A percentile compares a stretch with the other conserved stretches of the same genome.
phyloP scores from a whole-genome alignment of 176 grass and related monocot species.

The Otatea glauca region DNA sequence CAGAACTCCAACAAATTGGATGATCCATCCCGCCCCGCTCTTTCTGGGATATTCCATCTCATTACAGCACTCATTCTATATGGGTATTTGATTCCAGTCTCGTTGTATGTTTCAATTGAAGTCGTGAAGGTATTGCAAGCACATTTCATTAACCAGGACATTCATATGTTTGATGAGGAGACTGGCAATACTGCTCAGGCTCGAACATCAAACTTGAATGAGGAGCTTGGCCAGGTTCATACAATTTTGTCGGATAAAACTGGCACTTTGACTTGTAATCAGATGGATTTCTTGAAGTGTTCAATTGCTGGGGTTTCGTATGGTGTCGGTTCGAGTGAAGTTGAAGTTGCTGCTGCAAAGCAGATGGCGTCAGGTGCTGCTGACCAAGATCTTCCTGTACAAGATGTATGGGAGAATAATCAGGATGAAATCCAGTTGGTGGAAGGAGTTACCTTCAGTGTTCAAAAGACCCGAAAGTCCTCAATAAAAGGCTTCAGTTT shows the following conservation, averaged over 20 bases:
- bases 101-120: conserved; percentile 95
- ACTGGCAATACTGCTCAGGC: conserved; percentile 83
- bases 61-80: conserved; percentile 98
- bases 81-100: conserved; percentile 97
- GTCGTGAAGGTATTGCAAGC: conserved; percentile 92
- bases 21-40: conserved; percentile 59
- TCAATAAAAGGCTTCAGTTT: conserved; percentile 92
- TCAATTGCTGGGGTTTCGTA: conserved; percentile 89
- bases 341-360: conserved; percentile 88
- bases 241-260: conserved; percentile 95
- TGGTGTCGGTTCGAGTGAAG: conserved; percentile 86
- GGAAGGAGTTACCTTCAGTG: conserved; percentile 50
- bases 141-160: conserved; percentile 90
- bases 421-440: conserved; percentile 70
- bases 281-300: conserved; percentile 99
- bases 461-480: conserved; percentile 61
- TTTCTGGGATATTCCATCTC: conserved; percentile 96
- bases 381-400: conserved; percentile 49
- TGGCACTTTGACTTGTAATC: conserved; percentile 95
- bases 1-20: conserved; percentile 59
- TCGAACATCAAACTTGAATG: conserved; percentile 94
- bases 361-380: conserved; percentile 67
- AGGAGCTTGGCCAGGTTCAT: conserved; percentile 97
- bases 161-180: conserved; percentile 98
- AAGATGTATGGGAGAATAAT: conserved; percentile 65